Base-by-base conservation (phyloP, 495 filamentous ascomycete genomes). In the Penicillium canescens region DNA sequence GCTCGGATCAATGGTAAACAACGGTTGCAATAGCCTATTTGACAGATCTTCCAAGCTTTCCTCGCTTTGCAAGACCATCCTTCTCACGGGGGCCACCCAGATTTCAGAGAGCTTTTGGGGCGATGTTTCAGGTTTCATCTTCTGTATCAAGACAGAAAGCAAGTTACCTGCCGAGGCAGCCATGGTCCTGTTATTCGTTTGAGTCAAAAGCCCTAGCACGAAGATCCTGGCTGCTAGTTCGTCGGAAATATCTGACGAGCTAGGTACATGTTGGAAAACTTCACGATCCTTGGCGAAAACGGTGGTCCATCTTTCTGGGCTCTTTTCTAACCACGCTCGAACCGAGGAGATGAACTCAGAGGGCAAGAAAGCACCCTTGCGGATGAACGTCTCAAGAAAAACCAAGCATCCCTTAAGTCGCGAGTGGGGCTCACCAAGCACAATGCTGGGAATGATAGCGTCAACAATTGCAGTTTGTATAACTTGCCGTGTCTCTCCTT, bases 11-110 rank as follows among this genome's bases (percentile, higher is more conserved):
- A 78, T 62, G 53, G 74, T 82, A 65, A 96, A 90, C 11, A 96
- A 68, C 1, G 82, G 79, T 0, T 88, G 79, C 18, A 96, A 81
- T n/a, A 92, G 74, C 66, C 93, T 86, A 38, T 79, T 81, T 52
- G 86, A 88, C 41, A 91, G 77, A 42, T 82, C 77, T 52, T 88
- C 86, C 8, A 91, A 53, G 35, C 74, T 69, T n/a, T 80, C 76
- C 8, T 77, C 66, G 42, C 85, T 73, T 14, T 70, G 71, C 31
- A 77, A 65, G 11, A 75, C 52, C 7, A 74, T 64, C 35, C 78
- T 48, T 36, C 63, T 70, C 7, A 69, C 65, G n/a, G 70, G 66
- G 2, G 55, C 45, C 9, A 72, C 69, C 75, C 75, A 78, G 33
- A 70, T 46, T 1, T 60, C 54, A 6, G 64, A 64, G 3, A 70